Conservation (phyloP, 2,329 filamentous ascomycete species). For the Chrysosporium queenslandicum region DNA sequence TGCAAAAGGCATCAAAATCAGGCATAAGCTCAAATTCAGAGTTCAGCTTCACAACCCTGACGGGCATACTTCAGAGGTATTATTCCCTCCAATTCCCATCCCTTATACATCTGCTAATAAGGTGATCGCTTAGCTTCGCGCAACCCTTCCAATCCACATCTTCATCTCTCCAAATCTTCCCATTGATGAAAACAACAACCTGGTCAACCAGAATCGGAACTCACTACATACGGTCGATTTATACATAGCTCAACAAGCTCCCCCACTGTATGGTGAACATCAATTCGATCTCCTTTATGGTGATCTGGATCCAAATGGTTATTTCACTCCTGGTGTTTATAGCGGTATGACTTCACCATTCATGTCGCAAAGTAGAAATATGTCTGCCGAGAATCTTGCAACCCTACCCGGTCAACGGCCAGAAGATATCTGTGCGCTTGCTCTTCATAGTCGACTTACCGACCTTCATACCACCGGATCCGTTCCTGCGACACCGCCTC, state of each 20-base stretch:
- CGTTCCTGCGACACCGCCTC: constrained; percentile 6
- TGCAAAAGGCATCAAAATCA: constrained; percentile 76
- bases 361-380: constrained; percentile 56
- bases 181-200: constrained; percentile 74
- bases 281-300: constrained; percentile 83
- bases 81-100: background rate
- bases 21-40: constrained; percentile 85
- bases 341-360: constrained; percentile 73
- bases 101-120: constrained; percentile 11
- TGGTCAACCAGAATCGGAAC: constrained; percentile 53
- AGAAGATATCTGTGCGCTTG: constrained; percentile 51
- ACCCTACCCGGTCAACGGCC: constrained; percentile 43
- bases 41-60: constrained; percentile 91
- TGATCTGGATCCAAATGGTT: constrained; percentile 70
- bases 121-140: constrained; percentile 54
- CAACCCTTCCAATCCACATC: constrained; percentile 79
- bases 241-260: constrained; percentile 57
- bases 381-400: constrained; percentile 71
- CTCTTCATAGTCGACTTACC: constrained; percentile 59
- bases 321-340: constrained; percentile 60
- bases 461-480: constrained; percentile 38
- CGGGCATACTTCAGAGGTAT: constrained; percentile 80
- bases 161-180: constrained; percentile 93
- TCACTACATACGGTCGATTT: constrained; percentile 41
- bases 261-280: constrained; percentile 88